phyloP scores from a whole-genome alignment of 805 yeast genomes.

The Ogataea glucozyma region DNA sequence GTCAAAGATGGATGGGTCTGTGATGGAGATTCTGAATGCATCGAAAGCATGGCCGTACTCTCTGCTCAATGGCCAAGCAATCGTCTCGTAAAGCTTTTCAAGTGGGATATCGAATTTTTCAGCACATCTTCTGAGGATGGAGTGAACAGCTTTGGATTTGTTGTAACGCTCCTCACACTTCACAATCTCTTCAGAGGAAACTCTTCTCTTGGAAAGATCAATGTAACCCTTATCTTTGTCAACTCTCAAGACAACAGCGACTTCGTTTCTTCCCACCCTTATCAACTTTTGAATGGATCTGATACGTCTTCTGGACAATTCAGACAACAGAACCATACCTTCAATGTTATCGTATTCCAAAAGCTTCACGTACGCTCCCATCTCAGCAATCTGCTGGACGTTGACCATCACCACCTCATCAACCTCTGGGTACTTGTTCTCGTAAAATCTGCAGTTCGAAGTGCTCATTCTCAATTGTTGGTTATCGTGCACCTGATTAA shows the following conservation, averaged over 20 bases:
- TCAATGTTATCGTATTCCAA: constrained; percentile 97
- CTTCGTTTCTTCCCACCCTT: constrained; percentile 98
- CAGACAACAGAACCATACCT: constrained; percentile 96
- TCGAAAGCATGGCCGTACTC: constrained; percentile 97
- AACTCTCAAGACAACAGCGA: constrained; percentile 95
- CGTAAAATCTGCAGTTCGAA: constrained; percentile 93
- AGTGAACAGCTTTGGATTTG: constrained; percentile 95
- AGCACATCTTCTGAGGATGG: constrained; percentile 97
- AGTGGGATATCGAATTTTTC: constrained; percentile 89
- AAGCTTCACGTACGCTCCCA: constrained; percentile 98
- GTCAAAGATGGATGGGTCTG: constrained; percentile 86
- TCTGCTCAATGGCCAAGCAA: constrained; percentile 97
- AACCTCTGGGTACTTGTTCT: constrained; percentile 97
- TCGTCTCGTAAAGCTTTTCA: constrained; percentile 79
- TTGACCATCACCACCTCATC: constrained; percentile 99
- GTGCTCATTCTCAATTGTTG: constrained; percentile 59
- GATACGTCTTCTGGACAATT: constrained; percentile 97
- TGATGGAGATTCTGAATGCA: constrained; percentile 94
- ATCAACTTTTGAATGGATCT: constrained; percentile 96
- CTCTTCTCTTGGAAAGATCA: constrained; percentile 96
- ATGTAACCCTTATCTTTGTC: constrained; percentile 98
- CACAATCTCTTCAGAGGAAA: constrained; percentile 93
- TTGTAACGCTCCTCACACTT: constrained; percentile 97
- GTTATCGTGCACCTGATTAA: not conserved
- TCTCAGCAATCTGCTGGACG: constrained; percentile 97